A percentile compares a stretch with the other conserved stretches of the same genome.
Conservation (phyloP, 129 eudicot species). For the Saposhnikovia divaricata region DNA sequence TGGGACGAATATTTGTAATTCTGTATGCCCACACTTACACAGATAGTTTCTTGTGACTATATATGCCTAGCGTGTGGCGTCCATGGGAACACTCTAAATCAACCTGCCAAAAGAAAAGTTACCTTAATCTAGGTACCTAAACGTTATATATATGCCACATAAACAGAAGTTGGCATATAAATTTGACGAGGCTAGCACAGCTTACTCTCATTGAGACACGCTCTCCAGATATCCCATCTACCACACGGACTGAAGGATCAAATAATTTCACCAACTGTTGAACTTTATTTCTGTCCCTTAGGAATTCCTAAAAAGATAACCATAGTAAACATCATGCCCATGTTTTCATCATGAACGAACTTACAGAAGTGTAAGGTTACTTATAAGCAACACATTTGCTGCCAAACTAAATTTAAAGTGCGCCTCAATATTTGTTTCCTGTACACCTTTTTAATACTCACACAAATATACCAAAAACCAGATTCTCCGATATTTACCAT, state of each 20-base stretch:
- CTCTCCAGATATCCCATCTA: constrained; percentile 80
- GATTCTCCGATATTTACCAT: neutral
- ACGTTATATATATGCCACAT: neutral
- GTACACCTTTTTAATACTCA: neutral
- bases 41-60: constrained; percentile 69
- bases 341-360: neutral
- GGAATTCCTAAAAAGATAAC: constrained; percentile 48
- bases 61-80: constrained; percentile 60
- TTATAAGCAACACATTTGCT: neutral
- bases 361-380: neutral
- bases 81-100: constrained; percentile 89
- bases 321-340: neutral
- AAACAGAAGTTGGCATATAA: neutral
- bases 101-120: constrained; percentile 43
- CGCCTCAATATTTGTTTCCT: neutral
- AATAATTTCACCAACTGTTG: constrained; percentile 65
- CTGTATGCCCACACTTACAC: constrained; percentile 39
- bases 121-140: neutral
- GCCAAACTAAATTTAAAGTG: neutral
- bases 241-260: constrained; percentile 80
- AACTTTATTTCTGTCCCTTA: constrained; percentile 79
- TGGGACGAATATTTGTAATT: neutral
- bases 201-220: constrained; percentile 82
- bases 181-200: neutral
- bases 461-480: neutral